phyloP scores from a whole-genome alignment of 129 eudicot genomes.

The Dittrichia graveolens region DNA sequence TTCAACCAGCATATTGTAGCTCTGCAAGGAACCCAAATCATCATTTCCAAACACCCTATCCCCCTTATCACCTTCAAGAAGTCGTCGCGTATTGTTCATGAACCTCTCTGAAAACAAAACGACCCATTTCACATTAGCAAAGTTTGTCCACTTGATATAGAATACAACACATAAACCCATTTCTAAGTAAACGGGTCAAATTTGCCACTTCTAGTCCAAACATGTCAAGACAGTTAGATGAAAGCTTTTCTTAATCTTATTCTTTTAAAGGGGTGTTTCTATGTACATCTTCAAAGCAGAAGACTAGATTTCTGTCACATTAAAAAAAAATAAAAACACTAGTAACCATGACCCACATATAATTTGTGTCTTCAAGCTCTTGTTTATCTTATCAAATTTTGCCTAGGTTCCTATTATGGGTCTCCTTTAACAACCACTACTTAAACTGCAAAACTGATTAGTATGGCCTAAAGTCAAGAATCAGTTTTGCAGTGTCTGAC shows the following conservation, averaged over 20 bases:
- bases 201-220: too few species aligned
- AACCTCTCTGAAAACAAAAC: neutral
- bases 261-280: neutral
- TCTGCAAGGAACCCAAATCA: too few species aligned
- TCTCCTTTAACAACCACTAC: too few species aligned
- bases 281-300: neutral
- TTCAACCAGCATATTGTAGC: too few species aligned
- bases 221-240: too few species aligned
- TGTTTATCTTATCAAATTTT: neutral
- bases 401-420: neutral
- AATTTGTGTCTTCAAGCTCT: neutral
- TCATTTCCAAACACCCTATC: too few species aligned
- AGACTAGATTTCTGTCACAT: neutral
- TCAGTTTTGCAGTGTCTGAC: neutral
- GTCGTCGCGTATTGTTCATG: neutral
- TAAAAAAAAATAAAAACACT: neutral
- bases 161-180: too few species aligned
- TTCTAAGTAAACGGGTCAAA: too few species aligned
- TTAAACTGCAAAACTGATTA: too few species aligned
- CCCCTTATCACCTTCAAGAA: neutral
- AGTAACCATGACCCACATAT: neutral
- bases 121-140: too few species aligned
- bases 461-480: neutral
- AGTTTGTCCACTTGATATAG: too few species aligned
- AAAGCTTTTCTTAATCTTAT: too few species aligned